phyloP scores from a whole-genome alignment of 139 green algal species.

The Coelastrella sp. region DNA sequence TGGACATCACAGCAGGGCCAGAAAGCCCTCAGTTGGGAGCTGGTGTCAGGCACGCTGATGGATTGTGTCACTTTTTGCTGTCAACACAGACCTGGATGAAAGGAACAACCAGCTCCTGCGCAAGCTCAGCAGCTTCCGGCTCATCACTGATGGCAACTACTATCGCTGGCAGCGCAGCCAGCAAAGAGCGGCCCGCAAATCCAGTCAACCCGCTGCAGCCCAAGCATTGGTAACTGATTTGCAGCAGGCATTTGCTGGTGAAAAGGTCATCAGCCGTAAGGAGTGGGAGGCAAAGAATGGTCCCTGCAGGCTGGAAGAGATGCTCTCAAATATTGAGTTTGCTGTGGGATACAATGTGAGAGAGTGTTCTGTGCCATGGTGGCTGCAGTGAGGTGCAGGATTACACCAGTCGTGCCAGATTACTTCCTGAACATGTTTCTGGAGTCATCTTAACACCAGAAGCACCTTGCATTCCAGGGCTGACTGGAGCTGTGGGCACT shows the following conservation, averaged over 20 bases:
- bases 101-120: background rate
- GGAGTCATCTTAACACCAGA: too few species aligned
- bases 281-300: background rate
- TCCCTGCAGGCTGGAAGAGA: background rate
- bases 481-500: too few species aligned
- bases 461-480: too few species aligned
- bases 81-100: background rate
- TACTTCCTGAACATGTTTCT: too few species aligned
- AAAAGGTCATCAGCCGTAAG: background rate
- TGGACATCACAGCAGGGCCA: too few species aligned
- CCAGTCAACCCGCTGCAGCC: background rate
- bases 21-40: too few species aligned
- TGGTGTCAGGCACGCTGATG: too few species aligned
- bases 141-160: background rate
- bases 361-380: too few species aligned
- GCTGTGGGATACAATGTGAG: too few species aligned
- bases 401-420: too few species aligned
- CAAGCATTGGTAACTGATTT: background rate
- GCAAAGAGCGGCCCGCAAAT: background rate
- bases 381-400: too few species aligned
- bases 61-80: too few species aligned
- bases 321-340: background rate
- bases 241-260: background rate
- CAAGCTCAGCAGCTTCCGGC: conserved; percentile 5
- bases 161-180: background rate